Conservation (phyloP, 352 stramenopile species). For the Phytophthora uliginosa region DNA sequence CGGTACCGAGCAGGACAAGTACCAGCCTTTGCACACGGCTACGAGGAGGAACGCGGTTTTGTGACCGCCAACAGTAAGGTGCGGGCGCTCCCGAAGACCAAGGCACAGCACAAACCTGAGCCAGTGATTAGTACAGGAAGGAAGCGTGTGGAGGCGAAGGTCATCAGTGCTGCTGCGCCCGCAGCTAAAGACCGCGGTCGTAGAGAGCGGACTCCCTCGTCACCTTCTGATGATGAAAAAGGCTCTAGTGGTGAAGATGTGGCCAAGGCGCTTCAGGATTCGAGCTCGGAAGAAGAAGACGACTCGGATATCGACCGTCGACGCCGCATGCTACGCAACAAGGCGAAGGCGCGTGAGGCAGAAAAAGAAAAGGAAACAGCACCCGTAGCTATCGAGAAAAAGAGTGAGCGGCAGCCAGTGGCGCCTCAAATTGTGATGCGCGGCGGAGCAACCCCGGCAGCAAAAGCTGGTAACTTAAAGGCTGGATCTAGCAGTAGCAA, state of each 20-base stretch:
- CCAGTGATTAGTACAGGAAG: constrained; percentile 35
- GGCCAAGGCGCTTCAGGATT: constrained; percentile 74
- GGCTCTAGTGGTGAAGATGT: constrained; percentile 41
- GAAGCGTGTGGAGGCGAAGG: constrained; percentile 71
- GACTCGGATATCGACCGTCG: constrained; percentile 72
- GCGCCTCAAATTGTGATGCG: constrained; percentile 52
- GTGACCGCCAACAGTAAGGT: constrained; percentile 79
- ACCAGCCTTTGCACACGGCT: constrained; percentile 75
- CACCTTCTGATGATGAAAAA: constrained; percentile 32
- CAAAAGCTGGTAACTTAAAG: constrained; percentile 19
- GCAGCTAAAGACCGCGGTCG: constrained; percentile 13
- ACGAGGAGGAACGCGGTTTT: constrained; percentile 85
- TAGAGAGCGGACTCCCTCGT: constrained; percentile 6
- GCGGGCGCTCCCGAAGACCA: constrained; percentile 40
- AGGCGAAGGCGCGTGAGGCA: constrained; percentile 42
- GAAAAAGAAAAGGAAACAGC: constrained; percentile 9
- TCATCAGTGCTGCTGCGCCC: constrained; percentile 40
- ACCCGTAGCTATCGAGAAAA: constrained; percentile 16
- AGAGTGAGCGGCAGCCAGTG: constrained; percentile 29
- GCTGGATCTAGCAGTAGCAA: constrained; percentile 56
- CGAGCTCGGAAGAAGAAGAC: constrained; percentile 82
- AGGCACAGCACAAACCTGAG: constrained; percentile 31
- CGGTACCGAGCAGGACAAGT: constrained; percentile 88
- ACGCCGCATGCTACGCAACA: constrained; percentile 67
- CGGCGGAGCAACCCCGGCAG: constrained; percentile 5